Evolutionary conservation across 2,329 filamentous ascomycete genomes (phyloP), one percentile per base, ranked within the genome.

Genomic region (Hymenoscyphus fructigenus): DNA sequence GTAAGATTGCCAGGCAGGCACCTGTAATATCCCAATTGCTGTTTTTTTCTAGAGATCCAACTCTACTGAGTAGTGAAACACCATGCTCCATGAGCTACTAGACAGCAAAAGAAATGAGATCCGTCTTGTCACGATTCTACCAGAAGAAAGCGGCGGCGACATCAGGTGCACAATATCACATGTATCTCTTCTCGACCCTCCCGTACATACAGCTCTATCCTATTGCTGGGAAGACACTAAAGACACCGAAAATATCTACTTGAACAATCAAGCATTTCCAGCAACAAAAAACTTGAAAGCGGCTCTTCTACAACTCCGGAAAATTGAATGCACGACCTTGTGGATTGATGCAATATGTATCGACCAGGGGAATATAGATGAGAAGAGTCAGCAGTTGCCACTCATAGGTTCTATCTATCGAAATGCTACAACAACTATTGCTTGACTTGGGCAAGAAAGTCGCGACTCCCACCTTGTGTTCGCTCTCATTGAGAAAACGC

Each of bases 361-460:
- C 50, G 64, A 73, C 50, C 72, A 73, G 63, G 23, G 4, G 1
- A 66, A 72, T 55, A 41, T 38, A 3, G 29, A 20, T 3, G 72
- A 73, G 57, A 70, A 64, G 38, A 65, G 36, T 12, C 26, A 58
- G 7, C 70, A 74, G 56, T 63, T 73, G 4, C 41, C 57, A 17
- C 53, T 65, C 28, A 74, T 74, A 69, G 66, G 62, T 15, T 20
- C 69, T 4, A 75, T 76, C 32, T 76, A 70, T 57, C 53, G 66
- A 44, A 23, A 55, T 17, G 69, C 70, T 15, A 28, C 10, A 20
- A 50, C n/a, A 6, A 57, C 56, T 23, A 15, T 65, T 28, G 32
- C 57, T 6, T 67, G 61, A 44, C 50, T 67, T 68, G 65, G 65
- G 4, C 53, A 58, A 23, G 60, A 38, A 5, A 38, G 20, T 55